Evolutionary conservation across 441 rosid species (phyloP), one percentile per base, ranked within the genome.

Genomic region (Populus tomentosa): DNA sequence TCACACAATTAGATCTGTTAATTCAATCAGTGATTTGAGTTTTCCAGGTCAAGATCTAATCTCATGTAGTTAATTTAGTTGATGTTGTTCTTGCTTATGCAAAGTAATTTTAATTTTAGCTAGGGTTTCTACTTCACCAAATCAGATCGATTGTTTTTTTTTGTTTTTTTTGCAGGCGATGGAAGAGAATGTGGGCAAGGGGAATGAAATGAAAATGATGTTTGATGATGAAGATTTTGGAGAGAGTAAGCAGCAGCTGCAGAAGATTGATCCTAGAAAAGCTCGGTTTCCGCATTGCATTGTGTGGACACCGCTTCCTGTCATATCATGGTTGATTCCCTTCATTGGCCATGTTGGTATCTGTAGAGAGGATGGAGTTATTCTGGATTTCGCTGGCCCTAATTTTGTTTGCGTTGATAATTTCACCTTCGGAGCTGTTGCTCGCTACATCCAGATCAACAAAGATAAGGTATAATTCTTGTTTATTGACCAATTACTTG

Each of bases 281-380:
- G 82, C 86, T 14, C 91, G 87, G 74, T 95, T 95, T 36, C 98
- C 98, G 0, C 90, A 92, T 80, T 95, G 96, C 73, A 73, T 95
- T 3, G 94, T 95, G 14, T 93, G 98, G 98, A 90, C 94, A 23
- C 97, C 98, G 4, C 90, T 95, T 4, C 98, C 98, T 36, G 93
- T 93, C 40, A 89, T 93, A 84, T 95, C 98, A 10, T 95, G 98
- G 98, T 74, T 95, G 78, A 92, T 93, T 74, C 98, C 98, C 5
- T 95, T 95, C 86, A 88, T 95, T n/a, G 98, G 99, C 69, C 98
- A 92, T 73, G 79, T 93, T 26, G 98, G 98, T 18, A 86, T 95
- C 72, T 93, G 97, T 79, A 81, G 90, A 81, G 99, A 95, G 80
- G 96, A 92, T 73, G 98, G 99, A 35, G 85, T 84, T 30, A 90